These are phyloP conservation scores for Gamsiella multidivaricata DNA, from an alignment of 192 early-diverging fungal genomes.

Conservation along the genomic window DNA sequence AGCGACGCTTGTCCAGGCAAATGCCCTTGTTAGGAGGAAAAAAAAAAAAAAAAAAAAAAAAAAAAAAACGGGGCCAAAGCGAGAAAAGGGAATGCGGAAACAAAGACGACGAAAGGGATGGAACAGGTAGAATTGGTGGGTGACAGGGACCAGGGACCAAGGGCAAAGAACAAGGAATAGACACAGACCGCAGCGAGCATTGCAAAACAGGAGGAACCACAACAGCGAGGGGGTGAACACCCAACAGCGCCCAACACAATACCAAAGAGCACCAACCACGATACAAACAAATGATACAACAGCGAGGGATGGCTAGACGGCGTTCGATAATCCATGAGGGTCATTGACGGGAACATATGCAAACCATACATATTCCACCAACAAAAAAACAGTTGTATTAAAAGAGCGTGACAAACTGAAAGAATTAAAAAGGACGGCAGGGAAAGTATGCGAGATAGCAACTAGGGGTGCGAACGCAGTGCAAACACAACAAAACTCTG, in stretches of 20 bases:
- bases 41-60: neutral
- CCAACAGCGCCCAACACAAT: too few relatives aligned
- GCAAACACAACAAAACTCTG: too few relatives aligned
- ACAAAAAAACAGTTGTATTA: constrained; percentile 47
- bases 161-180: neutral
- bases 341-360: too few relatives aligned
- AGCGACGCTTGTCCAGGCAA: too few relatives aligned
- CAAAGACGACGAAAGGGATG: constrained; percentile 6
- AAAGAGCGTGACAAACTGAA: constrained; percentile 35
- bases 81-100: constrained; percentile 4
- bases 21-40: constrained; percentile 13
- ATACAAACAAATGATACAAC: too few relatives aligned
- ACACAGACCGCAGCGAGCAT: neutral
- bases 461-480: too few relatives aligned
- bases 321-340: too few relatives aligned
- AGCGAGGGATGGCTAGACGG: too few relatives aligned
- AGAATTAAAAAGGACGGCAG: too few relatives aligned
- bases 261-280: too few relatives aligned
- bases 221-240: neutral
- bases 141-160: neutral
- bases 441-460: too few relatives aligned
- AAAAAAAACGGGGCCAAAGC: neutral
- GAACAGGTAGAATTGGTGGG: neutral
- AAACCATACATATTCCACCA: too few relatives aligned
- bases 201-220: neutral